These are phyloP conservation scores for Rauvolfia tetraphylla DNA, from an alignment of 257 asterid species.

Conservation along the genomic window DNA sequence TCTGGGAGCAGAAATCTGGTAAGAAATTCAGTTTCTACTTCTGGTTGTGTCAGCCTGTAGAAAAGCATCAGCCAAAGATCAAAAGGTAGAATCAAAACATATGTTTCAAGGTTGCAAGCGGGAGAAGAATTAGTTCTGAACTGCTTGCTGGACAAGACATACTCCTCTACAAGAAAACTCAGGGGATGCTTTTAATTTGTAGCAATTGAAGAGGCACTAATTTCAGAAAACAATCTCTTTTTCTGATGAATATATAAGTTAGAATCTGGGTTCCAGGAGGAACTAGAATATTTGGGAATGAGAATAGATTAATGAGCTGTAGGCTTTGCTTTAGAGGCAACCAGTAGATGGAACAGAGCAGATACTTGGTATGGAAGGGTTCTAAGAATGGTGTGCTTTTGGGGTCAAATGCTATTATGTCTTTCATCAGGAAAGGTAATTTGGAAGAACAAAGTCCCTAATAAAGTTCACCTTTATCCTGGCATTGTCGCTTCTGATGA, in stretches of 20 bases:
- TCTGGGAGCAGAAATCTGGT: not conserved
- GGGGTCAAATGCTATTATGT: not conserved
- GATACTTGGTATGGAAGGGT: not conserved
- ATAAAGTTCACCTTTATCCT: not conserved
- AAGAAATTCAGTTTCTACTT: too few relatives aligned
- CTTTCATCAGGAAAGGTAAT: not conserved
- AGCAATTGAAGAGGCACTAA: not conserved
- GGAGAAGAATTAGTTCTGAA: too few relatives aligned
- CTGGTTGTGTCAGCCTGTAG: not conserved
- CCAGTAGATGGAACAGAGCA: not conserved
- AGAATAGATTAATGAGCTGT: too few relatives aligned
- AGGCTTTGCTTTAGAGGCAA: not conserved
- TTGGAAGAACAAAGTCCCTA: not conserved
- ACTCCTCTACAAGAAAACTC: not conserved
- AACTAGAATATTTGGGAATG: not conserved
- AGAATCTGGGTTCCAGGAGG: not conserved
- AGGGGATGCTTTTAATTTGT: not conserved
- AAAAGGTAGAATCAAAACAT: too few relatives aligned
- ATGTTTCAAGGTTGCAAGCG: too few relatives aligned
- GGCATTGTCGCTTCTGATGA: not conserved
- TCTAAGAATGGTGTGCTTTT: not conserved
- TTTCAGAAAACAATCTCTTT: not conserved
- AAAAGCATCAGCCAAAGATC: not conserved
- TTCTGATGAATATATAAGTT: not conserved
- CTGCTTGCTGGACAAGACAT: not conserved